phyloP scores from a whole-genome alignment of 73 alveolate genomes.

The Paramecium sexaurelia region DNA sequence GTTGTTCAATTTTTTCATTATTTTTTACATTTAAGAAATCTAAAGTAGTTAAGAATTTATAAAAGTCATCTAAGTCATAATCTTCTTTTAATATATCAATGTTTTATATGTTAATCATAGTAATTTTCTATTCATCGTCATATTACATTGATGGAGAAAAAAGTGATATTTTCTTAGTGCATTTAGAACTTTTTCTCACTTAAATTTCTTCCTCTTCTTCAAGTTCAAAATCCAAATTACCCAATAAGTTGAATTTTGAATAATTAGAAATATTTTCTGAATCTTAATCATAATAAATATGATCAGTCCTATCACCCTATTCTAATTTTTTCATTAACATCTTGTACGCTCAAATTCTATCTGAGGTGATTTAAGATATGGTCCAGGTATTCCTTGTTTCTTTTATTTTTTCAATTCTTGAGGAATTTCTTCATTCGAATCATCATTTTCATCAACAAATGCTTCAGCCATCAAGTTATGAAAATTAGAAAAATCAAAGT shows the following conservation, averaged over 20 bases:
- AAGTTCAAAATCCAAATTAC: background rate
- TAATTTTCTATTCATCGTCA: background rate
- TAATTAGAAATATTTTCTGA: background rate
- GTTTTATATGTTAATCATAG: background rate
- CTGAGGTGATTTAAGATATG: background rate
- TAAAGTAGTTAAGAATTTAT: background rate
- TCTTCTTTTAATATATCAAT: slow-evolving; percentile 1
- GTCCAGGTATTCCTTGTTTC: background rate
- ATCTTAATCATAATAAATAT: background rate
- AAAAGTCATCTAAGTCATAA: slow-evolving; percentile 25
- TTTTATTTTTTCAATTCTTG: background rate
- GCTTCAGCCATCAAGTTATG: slow-evolving; percentile 2
- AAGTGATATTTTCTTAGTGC: background rate
- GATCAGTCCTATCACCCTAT: background rate
- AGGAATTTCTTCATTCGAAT: background rate
- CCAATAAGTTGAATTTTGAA: background rate
- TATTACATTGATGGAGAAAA: background rate
- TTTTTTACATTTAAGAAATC: background rate
- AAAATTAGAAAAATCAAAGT: slow-evolving; percentile 4
- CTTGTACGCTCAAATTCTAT: background rate
- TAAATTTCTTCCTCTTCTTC: slow-evolving; percentile 10
- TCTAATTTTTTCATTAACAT: background rate
- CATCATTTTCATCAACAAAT: background rate
- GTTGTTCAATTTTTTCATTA: background rate
- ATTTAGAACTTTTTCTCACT: background rate